phyloP scores from a whole-genome alignment of 805 yeast species.

The Saccharomyces jurei region DNA sequence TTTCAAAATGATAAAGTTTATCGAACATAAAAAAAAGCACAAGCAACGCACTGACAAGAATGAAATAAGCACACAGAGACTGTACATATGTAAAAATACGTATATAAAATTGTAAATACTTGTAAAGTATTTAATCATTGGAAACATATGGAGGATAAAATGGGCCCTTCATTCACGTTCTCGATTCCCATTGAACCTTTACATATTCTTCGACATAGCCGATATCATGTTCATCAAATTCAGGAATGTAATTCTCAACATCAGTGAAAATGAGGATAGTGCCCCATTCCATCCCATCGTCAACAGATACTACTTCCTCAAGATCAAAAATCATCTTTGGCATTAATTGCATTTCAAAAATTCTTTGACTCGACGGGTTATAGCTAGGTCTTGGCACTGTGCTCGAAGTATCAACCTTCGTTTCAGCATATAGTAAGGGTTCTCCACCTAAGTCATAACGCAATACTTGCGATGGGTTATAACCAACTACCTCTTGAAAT shows the following conservation, averaged over 20 bases:
- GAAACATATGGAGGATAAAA: background rate
- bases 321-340: slow-evolving; percentile 84
- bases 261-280: slow-evolving; percentile 80
- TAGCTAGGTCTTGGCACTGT: slow-evolving; percentile 52
- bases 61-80: slow-evolving; percentile 1
- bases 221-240: slow-evolving; percentile 54
- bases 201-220: slow-evolving; percentile 76
- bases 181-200: slow-evolving; percentile 78
- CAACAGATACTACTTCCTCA: slow-evolving; percentile 45
- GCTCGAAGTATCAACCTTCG: slow-evolving; percentile 31
- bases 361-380: slow-evolving; percentile 51
- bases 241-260: slow-evolving; percentile 51
- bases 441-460: slow-evolving; percentile 75
- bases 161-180: slow-evolving; percentile 3
- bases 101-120: background rate
- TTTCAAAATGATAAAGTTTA: background rate
- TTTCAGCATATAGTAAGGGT: slow-evolving; percentile 62
- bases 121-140: background rate
- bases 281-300: slow-evolving; percentile 96
- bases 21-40: background rate
- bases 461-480: slow-evolving; percentile 79
- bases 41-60: background rate
- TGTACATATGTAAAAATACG: background rate
- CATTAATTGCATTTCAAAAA: slow-evolving; percentile 86
- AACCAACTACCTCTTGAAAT: slow-evolving; percentile 65